Evolutionary conservation across 768 basidiomycete genomes (phyloP), one percentile per base, ranked within the genome.

Genomic region (Mycena galericulata): DNA sequence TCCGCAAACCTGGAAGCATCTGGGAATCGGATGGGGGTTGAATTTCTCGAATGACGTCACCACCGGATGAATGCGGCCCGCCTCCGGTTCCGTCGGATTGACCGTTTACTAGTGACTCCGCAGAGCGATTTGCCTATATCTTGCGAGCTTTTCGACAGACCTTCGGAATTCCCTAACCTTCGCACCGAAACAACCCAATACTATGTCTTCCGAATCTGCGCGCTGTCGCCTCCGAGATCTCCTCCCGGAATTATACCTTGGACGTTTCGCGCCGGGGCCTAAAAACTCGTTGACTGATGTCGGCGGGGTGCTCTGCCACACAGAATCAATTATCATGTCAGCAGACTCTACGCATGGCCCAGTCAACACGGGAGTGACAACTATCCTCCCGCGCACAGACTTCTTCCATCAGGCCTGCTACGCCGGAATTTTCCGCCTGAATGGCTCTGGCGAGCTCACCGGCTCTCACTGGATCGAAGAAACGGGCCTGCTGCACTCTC

Each of bases 361-460:
- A 38, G 20, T 62, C 60, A 62, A 62, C 60, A 62, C 60, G 36
- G 60, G 60, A 18, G 60, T 62, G 4, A 62, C 60, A 24, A 62
- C 60, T 3, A 62, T 62, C 38, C 60, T 62, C 60, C 60, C 60
- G 27, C 60, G 60, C 60, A 38, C 60, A 3, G 60, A 62, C n/a
- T 62, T 62, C 36, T 62, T 62, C 60, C 9, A 62, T 38, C 47
- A 62, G n/a, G 60, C 60, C 4, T 62, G 47, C 60, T 62, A 62
- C 17, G 60, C 60, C 26, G 49, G 49, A 26, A 62, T 50, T 34
- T 51, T 51, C 60, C 49, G 60, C 47, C 60, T 62, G 24, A 62
- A 62, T 38, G 60, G 60, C 24, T 62, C 60, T 1, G 60, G 60
- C 49, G 60, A 62, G 24, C 51, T 62, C 47, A 62, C 60, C n/a